Evolutionary conservation across 352 stramenopile species (phyloP).

Genomic region (Globisporangium paddicum): DNA sequence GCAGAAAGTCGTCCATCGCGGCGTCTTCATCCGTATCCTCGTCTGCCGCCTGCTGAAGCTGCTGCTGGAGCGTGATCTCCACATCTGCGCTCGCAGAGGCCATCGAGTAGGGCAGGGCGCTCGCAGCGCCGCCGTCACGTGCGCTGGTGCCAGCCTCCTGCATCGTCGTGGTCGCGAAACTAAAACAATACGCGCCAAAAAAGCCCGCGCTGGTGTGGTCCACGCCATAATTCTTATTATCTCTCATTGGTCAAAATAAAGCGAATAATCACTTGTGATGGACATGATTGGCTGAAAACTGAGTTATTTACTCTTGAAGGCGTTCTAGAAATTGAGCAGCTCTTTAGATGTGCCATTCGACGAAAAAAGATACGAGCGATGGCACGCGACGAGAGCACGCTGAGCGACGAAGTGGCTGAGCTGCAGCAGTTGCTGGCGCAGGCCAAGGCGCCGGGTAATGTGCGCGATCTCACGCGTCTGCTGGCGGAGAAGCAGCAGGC

Average conservation of each 20-base stretch:
- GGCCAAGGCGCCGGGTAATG: constrained; percentile 50
- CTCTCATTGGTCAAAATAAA: background rate
- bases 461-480: constrained; percentile 56
- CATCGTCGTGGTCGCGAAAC: constrained; percentile 3
- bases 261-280: background rate
- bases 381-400: constrained; percentile 19
- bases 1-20: background rate
- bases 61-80: background rate
- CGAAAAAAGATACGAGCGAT: constrained; percentile 8
- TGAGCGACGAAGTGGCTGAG: constrained; percentile 58
- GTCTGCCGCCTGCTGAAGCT: background rate
- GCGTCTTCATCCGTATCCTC: background rate
- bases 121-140: background rate
- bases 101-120: background rate
- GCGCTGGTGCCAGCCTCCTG: background rate
- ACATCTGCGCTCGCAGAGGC: background rate
- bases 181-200: constrained; percentile 1
- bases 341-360: background rate
- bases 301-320: too few relatives aligned
- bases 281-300: background rate
- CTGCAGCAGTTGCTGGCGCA: constrained; percentile 57
- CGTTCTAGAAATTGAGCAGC: too few relatives aligned
- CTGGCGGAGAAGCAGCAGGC: constrained; percentile 53
- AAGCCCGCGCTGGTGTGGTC: constrained; percentile 7
- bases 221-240: background rate